Evolutionary conservation across 73 alveolate genomes (phyloP).

Genomic region (Paramecium sonneborni): DNA sequence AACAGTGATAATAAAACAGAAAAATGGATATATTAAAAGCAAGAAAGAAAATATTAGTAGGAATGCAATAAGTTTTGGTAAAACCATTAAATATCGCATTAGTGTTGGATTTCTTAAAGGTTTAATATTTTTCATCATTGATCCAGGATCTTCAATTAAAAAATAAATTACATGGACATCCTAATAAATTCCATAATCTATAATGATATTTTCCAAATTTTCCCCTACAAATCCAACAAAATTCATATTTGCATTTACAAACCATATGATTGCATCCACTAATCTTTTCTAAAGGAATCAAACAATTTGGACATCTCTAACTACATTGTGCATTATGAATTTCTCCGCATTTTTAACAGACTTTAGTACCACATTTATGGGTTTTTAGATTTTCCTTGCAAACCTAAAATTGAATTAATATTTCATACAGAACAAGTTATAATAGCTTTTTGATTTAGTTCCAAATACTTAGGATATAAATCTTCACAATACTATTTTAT

Average conservation of each 20-base stretch:
- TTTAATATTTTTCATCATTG: constrained; percentile 11
- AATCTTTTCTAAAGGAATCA: constrained; percentile 51
- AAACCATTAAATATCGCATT: background rate
- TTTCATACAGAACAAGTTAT: background rate
- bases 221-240: constrained; percentile 67
- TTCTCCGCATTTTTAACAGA: constrained; percentile 6
- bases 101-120: background rate
- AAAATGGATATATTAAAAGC: background rate
- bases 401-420: background rate
- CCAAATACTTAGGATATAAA: background rate
- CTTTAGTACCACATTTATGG: background rate
- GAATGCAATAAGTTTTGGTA: background rate
- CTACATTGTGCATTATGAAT: background rate
- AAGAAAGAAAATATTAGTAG: background rate
- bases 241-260: constrained; percentile 61
- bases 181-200: constrained; percentile 54
- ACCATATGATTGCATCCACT: constrained; percentile 69
- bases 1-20: background rate
- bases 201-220: constrained; percentile 32
- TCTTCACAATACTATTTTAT: background rate
- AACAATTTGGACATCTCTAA: constrained; percentile 59
- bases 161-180: constrained; percentile 57
- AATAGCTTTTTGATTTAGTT: background rate
- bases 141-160: constrained; percentile 13
- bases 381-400: background rate